Evolutionary conservation across 139 green algal genomes (phyloP).

Genomic region (Tetradesmus lagerheimii): DNA sequence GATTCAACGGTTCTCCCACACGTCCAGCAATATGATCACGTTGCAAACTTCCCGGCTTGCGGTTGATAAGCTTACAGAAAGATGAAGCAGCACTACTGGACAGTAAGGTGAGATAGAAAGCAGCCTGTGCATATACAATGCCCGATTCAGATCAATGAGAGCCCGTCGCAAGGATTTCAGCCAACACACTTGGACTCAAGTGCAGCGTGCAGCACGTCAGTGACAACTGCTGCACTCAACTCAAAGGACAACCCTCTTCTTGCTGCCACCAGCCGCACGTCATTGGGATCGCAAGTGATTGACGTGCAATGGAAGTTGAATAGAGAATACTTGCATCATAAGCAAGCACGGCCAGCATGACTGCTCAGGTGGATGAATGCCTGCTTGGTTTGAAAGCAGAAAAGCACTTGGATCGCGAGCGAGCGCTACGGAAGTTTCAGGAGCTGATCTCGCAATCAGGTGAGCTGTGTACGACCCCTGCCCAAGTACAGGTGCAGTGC

Average conservation of each 20-base stretch:
- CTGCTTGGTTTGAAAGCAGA: constrained; percentile 28
- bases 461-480: not conserved
- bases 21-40: not conserved
- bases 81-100: not conserved
- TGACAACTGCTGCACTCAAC: not conserved
- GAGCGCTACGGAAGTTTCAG: constrained; percentile 2
- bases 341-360: not conserved
- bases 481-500: not conserved
- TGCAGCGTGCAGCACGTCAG: not conserved
- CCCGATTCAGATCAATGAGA: not conserved
- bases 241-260: not conserved
- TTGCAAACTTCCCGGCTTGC: not conserved
- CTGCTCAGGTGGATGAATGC: not conserved
- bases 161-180: not conserved
- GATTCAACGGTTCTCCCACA: not conserved
- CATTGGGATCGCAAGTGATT: not conserved
- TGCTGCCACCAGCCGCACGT: not conserved
- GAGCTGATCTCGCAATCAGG: constrained; percentile 2
- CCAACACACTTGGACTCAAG: not conserved
- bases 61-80: not conserved
- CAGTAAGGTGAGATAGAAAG: not conserved
- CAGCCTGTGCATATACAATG: too few relatives aligned
- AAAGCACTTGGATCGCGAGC: constrained; percentile 48
- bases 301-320: too few relatives aligned
- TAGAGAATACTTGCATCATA: too few relatives aligned